Evolutionary conservation across 2,329 filamentous ascomycete species (phyloP), one percentile per base, ranked within the genome.

Genomic region (Periglandula ipomoeae): DNA sequence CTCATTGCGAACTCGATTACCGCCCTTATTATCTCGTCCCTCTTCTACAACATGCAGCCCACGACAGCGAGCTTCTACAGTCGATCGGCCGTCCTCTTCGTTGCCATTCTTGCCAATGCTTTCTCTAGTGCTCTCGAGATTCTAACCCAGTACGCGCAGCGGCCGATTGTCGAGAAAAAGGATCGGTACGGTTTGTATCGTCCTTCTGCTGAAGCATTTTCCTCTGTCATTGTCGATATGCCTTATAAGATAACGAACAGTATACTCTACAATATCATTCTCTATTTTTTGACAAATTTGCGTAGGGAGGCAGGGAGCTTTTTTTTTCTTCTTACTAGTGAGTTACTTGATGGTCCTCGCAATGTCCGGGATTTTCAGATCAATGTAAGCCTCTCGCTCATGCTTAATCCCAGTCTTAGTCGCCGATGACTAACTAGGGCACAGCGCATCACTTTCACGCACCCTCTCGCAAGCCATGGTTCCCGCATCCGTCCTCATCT

Each of bases 281-380:
- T 82, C 2, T 83, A 83, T 61, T 83, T 82, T 56, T 59, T 82
- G 57, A 61, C 73, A 1, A 70, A 70, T 1, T 64, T 81, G 2
- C 63, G 71, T 1, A 74, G 84, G 24, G 76, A 79, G 45, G 70
- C 85, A n/a, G 0, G 79, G 75, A 1, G 69, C 79, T 1, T 93
- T 90, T 70, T 93, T 93, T 67, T 73, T 88, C 53, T 93, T 83
- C 69, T 75, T 85, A 53, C 68, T 93, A n/a, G 74, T 89, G 55
- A 82, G 78, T 0, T 87, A 85, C 61, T 65, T 81, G 13, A 73
- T 77, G 1, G 87, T 80, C 0, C 72, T 91, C 55, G 75, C 81
- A 54, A 89, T 90, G 83, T 84, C 78, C 32, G 86, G 84, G 65
- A 71, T 89, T 37, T n/a, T 91, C n/a, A n/a, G n/a, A n/a, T n/a